Evolutionary conservation across 2,329 filamentous ascomycete species (phyloP).

Genomic region (Phaeosphaeriaceae sp.): DNA sequence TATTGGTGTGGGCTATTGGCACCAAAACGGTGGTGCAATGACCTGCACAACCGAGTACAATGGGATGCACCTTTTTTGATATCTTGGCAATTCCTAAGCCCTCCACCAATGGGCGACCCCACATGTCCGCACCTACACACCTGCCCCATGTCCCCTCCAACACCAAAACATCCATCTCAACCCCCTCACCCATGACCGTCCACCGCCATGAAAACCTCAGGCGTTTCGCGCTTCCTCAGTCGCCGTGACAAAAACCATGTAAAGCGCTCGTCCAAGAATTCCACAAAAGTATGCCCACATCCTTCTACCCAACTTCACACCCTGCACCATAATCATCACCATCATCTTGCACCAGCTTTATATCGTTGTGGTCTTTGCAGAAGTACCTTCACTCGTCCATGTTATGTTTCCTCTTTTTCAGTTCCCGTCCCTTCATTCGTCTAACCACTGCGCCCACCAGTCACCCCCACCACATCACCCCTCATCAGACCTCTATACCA

Average conservation of each 20-base stretch:
- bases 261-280: conserved; percentile 44
- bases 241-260: conserved; percentile 66
- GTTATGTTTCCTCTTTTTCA: conserved; percentile 14
- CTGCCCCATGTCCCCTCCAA: conserved; percentile 1
- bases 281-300: conserved; percentile 41
- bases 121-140: neutral
- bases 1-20: neutral
- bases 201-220: conserved; percentile 50
- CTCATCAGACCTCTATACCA: conserved; percentile 61
- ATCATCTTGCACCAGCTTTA: conserved; percentile 26
- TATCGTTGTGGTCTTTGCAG: conserved; percentile 29
- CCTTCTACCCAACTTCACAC: conserved; percentile 15
- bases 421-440: conserved; percentile 19
- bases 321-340: conserved; percentile 21
- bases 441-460: conserved; percentile 39
- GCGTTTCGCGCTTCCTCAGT: conserved; percentile 71
- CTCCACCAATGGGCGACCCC: conserved; percentile 1
- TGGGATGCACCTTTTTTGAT: conserved; percentile 22
- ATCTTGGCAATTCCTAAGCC: conserved; percentile 8
- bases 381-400: conserved; percentile 19
- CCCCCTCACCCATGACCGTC: conserved; percentile 23
- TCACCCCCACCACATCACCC: conserved; percentile 25
- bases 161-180: neutral
- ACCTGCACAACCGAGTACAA: too few relatives aligned
- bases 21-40: too few relatives aligned